Base-by-base conservation (phyloP, 2,329 filamentous ascomycete genomes). In the Phialocephala subalpina region DNA sequence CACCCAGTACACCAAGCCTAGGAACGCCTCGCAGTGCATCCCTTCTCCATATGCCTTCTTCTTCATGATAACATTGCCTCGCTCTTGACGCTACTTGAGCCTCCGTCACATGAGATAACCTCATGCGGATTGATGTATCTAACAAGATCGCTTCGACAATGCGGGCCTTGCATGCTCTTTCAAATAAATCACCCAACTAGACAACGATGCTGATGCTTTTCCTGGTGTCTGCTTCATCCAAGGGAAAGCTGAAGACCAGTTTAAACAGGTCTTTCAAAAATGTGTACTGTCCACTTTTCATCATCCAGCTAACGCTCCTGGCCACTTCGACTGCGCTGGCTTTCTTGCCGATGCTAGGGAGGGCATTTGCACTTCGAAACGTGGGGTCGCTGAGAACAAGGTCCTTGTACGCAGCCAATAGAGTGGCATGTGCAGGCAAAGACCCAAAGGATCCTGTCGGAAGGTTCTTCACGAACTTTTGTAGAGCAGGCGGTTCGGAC, bases 211-310 rank as follows among this genome's bases (percentile, higher is more conserved):
- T 87, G 57, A 90, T 82, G 64, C 84, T 87, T 73, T 92, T 91
- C 69, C 90, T 83, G 62, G 83, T 81, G 56, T 91, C 88, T 0
- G 88, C 90, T 73, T 97, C 94, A 63, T 97, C 93, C 18, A 93
- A 80, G 57, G 90, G 87, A 74, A 95, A 95, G 3, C 93, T 92
- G 77, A 97, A 97, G 2, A 97, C 93, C 47, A 95, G 84, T 61
- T 87, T 86, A 80, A 92, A 97, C 16, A 97, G 82, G 73, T 97
- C 94, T 58, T 88, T 84, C 69, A 97, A 81, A 84, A 95, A 97
- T 9, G 82, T 82, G 78, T 96, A 96, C 73, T 94, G 88, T 64
- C 87, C 85, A 33, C 87, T 89, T 64, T 87, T 83, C 60, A 87
- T 86, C 86, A 97, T 92, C 82, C 90, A 90, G 60, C 86, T 83